These are phyloP conservation scores for Entoloma clypeatum DNA, from an alignment of 1,284 basidiomycete genomes.

Conservation along the genomic window DNA sequence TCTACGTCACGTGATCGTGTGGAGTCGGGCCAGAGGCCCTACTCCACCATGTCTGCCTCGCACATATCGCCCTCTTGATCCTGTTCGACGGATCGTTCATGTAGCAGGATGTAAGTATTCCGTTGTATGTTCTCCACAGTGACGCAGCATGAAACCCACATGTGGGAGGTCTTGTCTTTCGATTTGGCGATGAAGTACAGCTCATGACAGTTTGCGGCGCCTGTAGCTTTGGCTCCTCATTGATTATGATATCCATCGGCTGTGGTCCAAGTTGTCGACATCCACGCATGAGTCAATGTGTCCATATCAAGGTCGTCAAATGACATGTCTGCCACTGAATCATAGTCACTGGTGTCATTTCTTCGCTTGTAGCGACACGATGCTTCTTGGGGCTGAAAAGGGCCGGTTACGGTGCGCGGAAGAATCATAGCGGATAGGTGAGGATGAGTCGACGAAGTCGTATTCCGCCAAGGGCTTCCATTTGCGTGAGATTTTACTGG, in stretches of 20 bases:
- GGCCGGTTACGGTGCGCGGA: conserved; percentile 25
- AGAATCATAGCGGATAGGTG: conserved; percentile 28
- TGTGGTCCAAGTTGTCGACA: conserved; percentile 40
- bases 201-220: conserved; percentile 50
- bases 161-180: conserved; percentile 63
- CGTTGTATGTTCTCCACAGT: conserved; percentile 85
- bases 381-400: conserved; percentile 66
- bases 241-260: conserved; percentile 28
- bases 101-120: conserved; percentile 91
- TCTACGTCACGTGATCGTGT: too few species aligned
- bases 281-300: conserved; percentile 55
- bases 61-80: conserved; percentile 52
- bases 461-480: conserved; percentile 67
- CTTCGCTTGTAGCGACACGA: conserved; percentile 39
- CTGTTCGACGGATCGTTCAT: conserved; percentile 61
- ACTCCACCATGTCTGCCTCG: conserved; percentile 80
- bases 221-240: conserved; percentile 16
- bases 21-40: too few species aligned
- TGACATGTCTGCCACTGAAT: conserved; percentile 38
- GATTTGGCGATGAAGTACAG: conserved; percentile 88
- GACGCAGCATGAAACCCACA: conserved; percentile 87
- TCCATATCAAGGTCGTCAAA: conserved; percentile 61
- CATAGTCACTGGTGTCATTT: conserved; percentile 45
- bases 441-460: conserved; percentile 36
- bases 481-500: conserved; percentile 48